phyloP scores from a whole-genome alignment of 371 early-diverging fungal genomes.

The Batrachochytrium dendrobatidis region DNA sequence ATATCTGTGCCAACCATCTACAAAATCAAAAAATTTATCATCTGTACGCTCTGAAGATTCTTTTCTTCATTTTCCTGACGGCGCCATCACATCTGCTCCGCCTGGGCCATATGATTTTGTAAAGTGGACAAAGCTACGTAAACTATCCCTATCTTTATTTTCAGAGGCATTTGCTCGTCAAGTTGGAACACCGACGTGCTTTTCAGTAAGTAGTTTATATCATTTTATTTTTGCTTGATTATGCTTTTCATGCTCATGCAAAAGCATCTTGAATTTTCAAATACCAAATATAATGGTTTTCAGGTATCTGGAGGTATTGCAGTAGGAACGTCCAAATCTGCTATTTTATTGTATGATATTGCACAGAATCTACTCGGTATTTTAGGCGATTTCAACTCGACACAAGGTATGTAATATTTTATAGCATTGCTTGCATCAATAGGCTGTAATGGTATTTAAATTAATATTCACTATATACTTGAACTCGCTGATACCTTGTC shows the following conservation, averaged over 20 bases:
- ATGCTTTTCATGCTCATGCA: conserved; percentile 1
- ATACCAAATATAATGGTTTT: conserved; percentile 11
- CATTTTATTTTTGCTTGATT: too few species aligned
- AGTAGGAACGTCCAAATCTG: conserved; percentile 66
- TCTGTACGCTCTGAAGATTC: neutral
- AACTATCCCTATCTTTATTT: conserved; percentile 59
- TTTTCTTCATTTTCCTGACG: neutral
- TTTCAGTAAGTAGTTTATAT: conserved; percentile 44
- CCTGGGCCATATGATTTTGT: conserved; percentile 52
- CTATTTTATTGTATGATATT: conserved; percentile 63
- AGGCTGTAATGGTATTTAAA: too few species aligned
- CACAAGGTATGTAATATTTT: conserved; percentile 33
- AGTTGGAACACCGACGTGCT: conserved; percentile 52
- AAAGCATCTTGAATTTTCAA: conserved; percentile 11
- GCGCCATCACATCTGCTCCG: conserved; percentile 5
- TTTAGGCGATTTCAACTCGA: conserved; percentile 42
- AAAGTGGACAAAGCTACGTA: conserved; percentile 61
- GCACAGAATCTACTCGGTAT: conserved; percentile 59
- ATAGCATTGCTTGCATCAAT: too few species aligned
- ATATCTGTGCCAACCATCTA: neutral
- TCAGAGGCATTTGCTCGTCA: conserved; percentile 49
- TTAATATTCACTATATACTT: neutral
- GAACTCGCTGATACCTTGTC: conserved; percentile 13
- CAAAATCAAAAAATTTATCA: conserved; percentile 4
- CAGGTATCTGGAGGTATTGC: conserved; percentile 57